Percentiles rank a stretch among this genome's conserved stretches.
Conservation (phyloP, 2,329 filamentous ascomycete species). For the Lachnellula suecica region DNA sequence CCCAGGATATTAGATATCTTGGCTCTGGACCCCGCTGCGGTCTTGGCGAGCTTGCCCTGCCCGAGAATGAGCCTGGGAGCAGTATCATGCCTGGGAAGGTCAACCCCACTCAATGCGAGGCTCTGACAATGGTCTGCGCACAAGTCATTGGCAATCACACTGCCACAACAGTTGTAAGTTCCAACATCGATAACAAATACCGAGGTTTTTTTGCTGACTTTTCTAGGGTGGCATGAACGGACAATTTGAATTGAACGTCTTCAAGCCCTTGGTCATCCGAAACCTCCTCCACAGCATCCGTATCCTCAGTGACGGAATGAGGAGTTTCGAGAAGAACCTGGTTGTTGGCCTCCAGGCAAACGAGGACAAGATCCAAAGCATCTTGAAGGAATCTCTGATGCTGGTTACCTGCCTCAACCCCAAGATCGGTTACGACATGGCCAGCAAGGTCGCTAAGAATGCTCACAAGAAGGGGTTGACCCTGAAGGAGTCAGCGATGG, state of each 20-base stretch:
- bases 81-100: slow-evolving; percentile 99
- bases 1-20: slow-evolving; percentile 95
- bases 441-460: slow-evolving; percentile 95
- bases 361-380: slow-evolving; percentile 83
- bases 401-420: slow-evolving; percentile 97
- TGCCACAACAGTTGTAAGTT: slow-evolving; percentile 69
- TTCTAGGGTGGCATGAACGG: slow-evolving; percentile 83
- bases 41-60: slow-evolving; percentile 87
- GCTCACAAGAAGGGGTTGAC: slow-evolving; percentile 97
- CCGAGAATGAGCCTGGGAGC: slow-evolving; percentile 96
- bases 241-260: slow-evolving; percentile 98
- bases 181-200: not conserved
- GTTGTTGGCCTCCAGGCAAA: slow-evolving; percentile 87
- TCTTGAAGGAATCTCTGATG: slow-evolving; percentile 99
- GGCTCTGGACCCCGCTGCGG: slow-evolving; percentile 95
- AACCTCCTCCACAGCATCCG: slow-evolving; percentile 92
- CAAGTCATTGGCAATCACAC: slow-evolving; percentile 98
- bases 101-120: slow-evolving; percentile 98
- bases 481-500: slow-evolving; percentile 89
- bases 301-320: slow-evolving; percentile 88
- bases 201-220: not conserved
- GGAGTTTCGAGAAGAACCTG: slow-evolving; percentile 91
- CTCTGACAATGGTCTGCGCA: slow-evolving; percentile 94
- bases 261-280: slow-evolving; percentile 94
- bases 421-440: slow-evolving; percentile 97